phyloP scores from a whole-genome alignment of 139 green algal genomes.

The Spirogloea muscicola region DNA sequence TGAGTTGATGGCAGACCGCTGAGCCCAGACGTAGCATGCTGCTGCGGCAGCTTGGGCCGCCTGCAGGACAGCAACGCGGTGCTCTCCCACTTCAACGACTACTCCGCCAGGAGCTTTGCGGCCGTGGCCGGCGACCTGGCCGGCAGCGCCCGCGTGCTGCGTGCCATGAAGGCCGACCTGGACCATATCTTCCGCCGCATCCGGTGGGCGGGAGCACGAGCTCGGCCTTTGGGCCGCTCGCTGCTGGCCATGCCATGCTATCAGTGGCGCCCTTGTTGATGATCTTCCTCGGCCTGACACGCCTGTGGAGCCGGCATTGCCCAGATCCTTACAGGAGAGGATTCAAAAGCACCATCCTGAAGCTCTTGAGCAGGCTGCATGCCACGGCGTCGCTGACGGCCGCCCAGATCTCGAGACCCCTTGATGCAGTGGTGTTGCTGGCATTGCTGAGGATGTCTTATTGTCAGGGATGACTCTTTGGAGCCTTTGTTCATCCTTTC shows the following conservation, averaged over 20 bases:
- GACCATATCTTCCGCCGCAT: constrained; percentile 18
- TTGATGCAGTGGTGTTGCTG: no score
- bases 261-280: neutral
- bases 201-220: neutral
- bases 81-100: constrained; percentile 24
- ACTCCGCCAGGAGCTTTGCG: constrained; percentile 20
- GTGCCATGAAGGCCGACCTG: constrained; percentile 17
- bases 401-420: no score
- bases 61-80: constrained; percentile 32
- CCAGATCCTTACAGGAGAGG: constrained; percentile 2
- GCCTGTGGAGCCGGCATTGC: neutral
- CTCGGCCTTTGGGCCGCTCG: neutral
- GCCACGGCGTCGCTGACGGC: no score
- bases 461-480: no score
- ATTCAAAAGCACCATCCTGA: constrained; percentile 17
- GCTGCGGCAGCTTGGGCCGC: constrained; percentile 12
- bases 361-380: constrained; percentile 2
- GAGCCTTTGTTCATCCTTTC: no score
- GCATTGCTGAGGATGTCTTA: no score
- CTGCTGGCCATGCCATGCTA: neutral
- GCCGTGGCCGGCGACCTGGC: constrained; percentile 13
- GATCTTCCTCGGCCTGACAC: neutral
- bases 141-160: constrained; percentile 1
- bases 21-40: neutral
- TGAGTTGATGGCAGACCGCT: no score